Conservation (phyloP, 768 basidiomycete genomes). For the Boletus sp. region DNA sequence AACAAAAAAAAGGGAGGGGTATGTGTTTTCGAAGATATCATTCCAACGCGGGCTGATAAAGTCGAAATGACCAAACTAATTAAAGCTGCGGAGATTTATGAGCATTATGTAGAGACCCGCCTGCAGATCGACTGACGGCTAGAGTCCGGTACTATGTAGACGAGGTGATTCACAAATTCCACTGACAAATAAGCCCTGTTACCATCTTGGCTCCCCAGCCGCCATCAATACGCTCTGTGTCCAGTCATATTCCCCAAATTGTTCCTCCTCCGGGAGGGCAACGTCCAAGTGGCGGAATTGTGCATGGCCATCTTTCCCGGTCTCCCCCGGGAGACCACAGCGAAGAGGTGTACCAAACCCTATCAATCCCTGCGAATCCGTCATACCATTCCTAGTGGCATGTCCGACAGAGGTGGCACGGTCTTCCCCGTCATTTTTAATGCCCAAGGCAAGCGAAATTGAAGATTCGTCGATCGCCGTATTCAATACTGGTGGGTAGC, state of each 20-base stretch:
- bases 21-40: conserved; percentile 21
- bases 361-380: conserved; percentile 21
- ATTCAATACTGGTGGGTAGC: conserved; percentile 56
- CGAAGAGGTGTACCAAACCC: not conserved
- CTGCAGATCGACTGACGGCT: conserved; percentile 27
- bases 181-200: conserved; percentile 6
- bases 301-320: conserved; percentile 18
- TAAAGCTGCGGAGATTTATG: conserved; percentile 10
- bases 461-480: conserved; percentile 59
- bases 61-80: conserved; percentile 15
- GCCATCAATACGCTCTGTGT: conserved; percentile 68
- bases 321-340: conserved; percentile 20
- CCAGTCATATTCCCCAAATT: conserved; percentile 59
- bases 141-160: conserved; percentile 20
- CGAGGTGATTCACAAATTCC: conserved; percentile 7
- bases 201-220: conserved; percentile 49
- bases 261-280: conserved; percentile 36
- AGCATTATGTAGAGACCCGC: conserved; percentile 26
- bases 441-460: conserved; percentile 36
- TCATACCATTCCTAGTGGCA: conserved; percentile 7
- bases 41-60: conserved; percentile 7
- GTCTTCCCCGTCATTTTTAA: conserved; percentile 29
- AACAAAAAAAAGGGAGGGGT: conserved; percentile 14
- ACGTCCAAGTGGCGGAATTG: conserved; percentile 29
- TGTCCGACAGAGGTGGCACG: conserved; percentile 8